These are phyloP conservation scores for Incumbomyces lentus DNA, from an alignment of 2,329 filamentous ascomycete genomes.

Conservation along the genomic window DNA sequence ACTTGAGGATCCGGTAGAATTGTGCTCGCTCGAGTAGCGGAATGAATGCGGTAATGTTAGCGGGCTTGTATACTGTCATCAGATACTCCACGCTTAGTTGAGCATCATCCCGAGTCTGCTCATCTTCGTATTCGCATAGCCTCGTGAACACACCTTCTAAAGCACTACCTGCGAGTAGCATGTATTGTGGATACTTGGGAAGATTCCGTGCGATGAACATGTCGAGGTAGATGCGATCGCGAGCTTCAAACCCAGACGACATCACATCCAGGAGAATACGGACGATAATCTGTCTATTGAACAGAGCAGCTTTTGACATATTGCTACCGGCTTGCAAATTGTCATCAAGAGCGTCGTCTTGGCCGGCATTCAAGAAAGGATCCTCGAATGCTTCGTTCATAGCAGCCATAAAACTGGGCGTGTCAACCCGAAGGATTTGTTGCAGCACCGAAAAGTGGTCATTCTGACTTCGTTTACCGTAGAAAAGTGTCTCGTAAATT, in stretches of 20 bases:
- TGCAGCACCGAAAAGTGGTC: slow-evolving; percentile 65
- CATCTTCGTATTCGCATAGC: slow-evolving; percentile 72
- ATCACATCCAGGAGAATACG: slow-evolving; percentile 87
- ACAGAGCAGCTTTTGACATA: slow-evolving; percentile 45
- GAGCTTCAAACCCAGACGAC: slow-evolving; percentile 61
- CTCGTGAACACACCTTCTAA: slow-evolving; percentile 71
- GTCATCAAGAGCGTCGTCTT: slow-evolving; percentile 33
- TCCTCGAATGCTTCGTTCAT: slow-evolving; percentile 97
- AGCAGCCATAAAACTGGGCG: slow-evolving; percentile 85
- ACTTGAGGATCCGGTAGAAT: slow-evolving; percentile 87
- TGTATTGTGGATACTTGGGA: slow-evolving; percentile 92
- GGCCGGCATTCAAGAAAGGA: slow-evolving; percentile 60
- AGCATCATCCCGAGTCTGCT: slow-evolving; percentile 78
- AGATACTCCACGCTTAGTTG: slow-evolving; percentile 96
- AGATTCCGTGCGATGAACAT: slow-evolving; percentile 97
- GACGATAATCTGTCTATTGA: slow-evolving; percentile 70
- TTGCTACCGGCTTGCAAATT: slow-evolving; percentile 52
- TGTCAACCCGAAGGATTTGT: slow-evolving; percentile 76
- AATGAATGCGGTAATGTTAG: slow-evolving; percentile 66
- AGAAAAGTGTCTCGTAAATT: slow-evolving; percentile 89
- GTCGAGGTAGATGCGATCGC: slow-evolving; percentile 87
- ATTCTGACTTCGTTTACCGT: slow-evolving; percentile 46
- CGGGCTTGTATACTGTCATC: slow-evolving; percentile 82
- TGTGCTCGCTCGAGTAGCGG: slow-evolving; percentile 66
- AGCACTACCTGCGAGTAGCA: slow-evolving; percentile 77